Base-by-base conservation (phyloP, 345 rosid species). In the Bruguiera parviflora region DNA sequence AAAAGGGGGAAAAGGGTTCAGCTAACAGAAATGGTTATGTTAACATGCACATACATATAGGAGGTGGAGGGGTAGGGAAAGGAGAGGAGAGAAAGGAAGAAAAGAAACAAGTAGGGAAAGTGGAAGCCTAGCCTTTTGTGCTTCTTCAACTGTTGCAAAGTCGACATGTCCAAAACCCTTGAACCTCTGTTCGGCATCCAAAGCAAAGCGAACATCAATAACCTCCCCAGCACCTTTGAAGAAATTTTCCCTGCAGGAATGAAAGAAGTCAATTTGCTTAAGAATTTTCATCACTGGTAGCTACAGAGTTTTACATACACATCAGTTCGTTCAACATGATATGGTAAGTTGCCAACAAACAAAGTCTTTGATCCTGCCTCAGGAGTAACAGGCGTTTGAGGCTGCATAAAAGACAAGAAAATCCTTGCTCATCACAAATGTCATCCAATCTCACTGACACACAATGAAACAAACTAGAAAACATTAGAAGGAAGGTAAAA, bases 101-200 rank as follows among this genome's bases (percentile, higher is more conserved):
- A 47, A 33, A 61, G 5, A 70, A 4, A 8, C 4, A 16, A 5
- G 24, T 19, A 9, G 24, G 3, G 1, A 64, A 18, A 18, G 0
- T 19, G 8, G 51, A 11, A 22, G 81, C 99, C 89, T 18, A 21
- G 81, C 99, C 88, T 90, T 90, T n/a, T 64, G 72, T 24, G 97
- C 99, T 3, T 8, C 92, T 72, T 92, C 96, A 37, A 65, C 70
- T 0, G 94, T 66, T 25, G 88, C 77, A 78, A 95, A 95, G 74
- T 92, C 97, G 75, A 92, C 96, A 71, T 92, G 96, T 20, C 94
- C 96, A 72, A 63, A 92, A 0, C 99, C 98, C 81, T 71, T 90
- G 43, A 85, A 84, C 5, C 79, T 78, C 51, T 85, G 89, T 0
- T 90, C 93, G 1, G 59, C 63, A 35, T 68, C 79, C 8, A 75